A percentile compares a stretch with the other conserved stretches of the same genome.
These are phyloP conservation scores for Euphorbia lathyris DNA, from an alignment of 345 rosid species.

Conservation along the genomic window DNA sequence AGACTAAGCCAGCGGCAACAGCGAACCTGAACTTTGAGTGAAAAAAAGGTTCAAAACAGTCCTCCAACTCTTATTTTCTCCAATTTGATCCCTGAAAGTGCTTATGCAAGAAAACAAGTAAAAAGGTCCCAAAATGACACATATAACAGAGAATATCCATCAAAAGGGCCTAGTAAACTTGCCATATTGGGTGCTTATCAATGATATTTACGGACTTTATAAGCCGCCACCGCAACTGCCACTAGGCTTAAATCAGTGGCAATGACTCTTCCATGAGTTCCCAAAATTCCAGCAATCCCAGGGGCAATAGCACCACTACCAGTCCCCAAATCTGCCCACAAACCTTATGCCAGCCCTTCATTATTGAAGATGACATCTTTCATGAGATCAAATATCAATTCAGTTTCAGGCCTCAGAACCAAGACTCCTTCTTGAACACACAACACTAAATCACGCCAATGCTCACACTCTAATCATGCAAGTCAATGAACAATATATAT, in stretches of 20 bases:
- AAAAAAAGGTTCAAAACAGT: too few relatives aligned
- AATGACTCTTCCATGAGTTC: slow-evolving; percentile 47
- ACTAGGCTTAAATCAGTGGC: slow-evolving; percentile 75
- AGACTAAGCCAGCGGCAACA: too few relatives aligned
- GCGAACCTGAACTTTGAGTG: too few relatives aligned
- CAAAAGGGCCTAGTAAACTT: too few relatives aligned
- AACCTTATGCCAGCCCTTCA: slow-evolving; percentile 36
- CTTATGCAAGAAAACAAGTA: too few relatives aligned
- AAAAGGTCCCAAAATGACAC: too few relatives aligned
- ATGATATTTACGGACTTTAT: slow-evolving; percentile 62
- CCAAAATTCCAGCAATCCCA: slow-evolving; percentile 53
- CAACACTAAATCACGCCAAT: slow-evolving; percentile 88
- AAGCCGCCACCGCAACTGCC: slow-evolving; percentile 55
- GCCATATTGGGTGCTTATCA: too few relatives aligned
- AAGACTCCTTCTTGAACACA: slow-evolving; percentile 83
- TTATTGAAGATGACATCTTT: slow-evolving; percentile 33
- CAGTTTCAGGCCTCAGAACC: slow-evolving; percentile 94
- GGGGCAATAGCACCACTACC: slow-evolving; percentile 89
- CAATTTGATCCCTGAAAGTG: too few relatives aligned
- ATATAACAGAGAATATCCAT: too few relatives aligned
- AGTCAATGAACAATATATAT: too few relatives aligned
- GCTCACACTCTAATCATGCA: slow-evolving; percentile 98
- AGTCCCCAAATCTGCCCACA: slow-evolving; percentile 92
- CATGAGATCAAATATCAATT: slow-evolving; percentile 64
- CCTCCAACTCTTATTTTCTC: too few relatives aligned